These are phyloP conservation scores for Toxoplasma gondii DNA, from an alignment of 169 alveolate genomes.

Conservation along the genomic window DNA sequence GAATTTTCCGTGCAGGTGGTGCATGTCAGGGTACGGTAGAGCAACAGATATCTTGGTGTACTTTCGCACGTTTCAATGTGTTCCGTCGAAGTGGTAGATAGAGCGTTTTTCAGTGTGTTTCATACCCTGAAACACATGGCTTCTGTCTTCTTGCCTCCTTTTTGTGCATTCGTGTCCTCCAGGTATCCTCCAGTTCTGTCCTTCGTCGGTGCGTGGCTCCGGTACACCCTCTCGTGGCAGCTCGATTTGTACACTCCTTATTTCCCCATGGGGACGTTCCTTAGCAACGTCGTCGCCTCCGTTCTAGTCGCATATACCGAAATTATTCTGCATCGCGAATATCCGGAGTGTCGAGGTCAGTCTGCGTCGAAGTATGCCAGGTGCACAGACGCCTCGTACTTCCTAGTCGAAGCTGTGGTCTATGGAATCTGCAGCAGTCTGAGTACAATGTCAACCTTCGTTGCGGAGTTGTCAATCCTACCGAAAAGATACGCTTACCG, in stretches of 20 bases:
- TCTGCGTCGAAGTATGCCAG: background rate
- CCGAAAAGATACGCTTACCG: background rate
- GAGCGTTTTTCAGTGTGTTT: too few species aligned
- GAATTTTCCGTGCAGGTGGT: too few species aligned
- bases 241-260: constrained; percentile 5
- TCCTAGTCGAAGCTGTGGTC: background rate
- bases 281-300: constrained; percentile 22
- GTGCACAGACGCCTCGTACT: background rate
- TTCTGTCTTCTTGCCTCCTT: background rate
- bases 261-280: constrained; percentile 19
- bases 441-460: constrained; percentile 19
- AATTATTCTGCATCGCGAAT: background rate
- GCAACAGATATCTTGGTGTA: too few species aligned
- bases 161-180: background rate
- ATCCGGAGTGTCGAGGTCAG: background rate
- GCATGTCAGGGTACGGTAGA: too few species aligned
- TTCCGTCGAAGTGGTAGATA: too few species aligned
- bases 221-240: background rate
- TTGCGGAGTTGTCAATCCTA: constrained; percentile 4
- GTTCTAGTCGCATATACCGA: background rate
- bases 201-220: constrained; percentile 5
- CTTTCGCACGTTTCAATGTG: too few species aligned
- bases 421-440: constrained; percentile 23
- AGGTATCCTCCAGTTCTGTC: constrained; percentile 5
- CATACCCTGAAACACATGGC: too few species aligned